phyloP scores from a whole-genome alignment of 345 rosid genomes.

The Cardamine resedifolia region DNA sequence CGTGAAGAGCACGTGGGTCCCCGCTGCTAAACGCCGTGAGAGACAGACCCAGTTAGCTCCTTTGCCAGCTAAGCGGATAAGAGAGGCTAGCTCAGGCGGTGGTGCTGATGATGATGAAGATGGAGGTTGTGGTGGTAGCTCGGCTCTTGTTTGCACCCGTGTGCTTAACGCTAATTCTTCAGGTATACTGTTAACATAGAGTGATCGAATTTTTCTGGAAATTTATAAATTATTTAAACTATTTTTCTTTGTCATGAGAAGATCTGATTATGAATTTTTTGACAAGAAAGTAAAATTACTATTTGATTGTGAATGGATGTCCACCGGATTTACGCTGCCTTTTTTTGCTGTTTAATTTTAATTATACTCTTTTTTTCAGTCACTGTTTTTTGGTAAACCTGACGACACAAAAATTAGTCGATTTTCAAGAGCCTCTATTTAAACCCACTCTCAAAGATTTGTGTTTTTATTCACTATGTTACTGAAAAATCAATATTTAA shows the following conservation, averaged over 20 bases:
- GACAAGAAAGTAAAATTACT: neutral
- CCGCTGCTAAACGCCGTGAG: slow-evolving; percentile 93
- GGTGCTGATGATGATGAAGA: slow-evolving; percentile 28
- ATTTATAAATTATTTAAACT: neutral
- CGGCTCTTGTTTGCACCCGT: slow-evolving; percentile 33
- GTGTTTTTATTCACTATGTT: neutral
- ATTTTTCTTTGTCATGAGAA: neutral
- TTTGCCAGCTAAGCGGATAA: slow-evolving; percentile 43
- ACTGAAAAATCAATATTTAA: neutral
- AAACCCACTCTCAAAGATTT: neutral
- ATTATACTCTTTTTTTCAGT: neutral
- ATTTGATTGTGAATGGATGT: slow-evolving; percentile 15
- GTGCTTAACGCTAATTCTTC: slow-evolving; percentile 35
- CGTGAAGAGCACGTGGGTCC: slow-evolving; percentile 98
- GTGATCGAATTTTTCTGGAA: neutral
- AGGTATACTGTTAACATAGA: slow-evolving; percentile 14
- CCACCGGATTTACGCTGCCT: slow-evolving; percentile 15
- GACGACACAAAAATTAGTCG: slow-evolving; percentile 10
- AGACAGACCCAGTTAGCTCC: slow-evolving; percentile 62
- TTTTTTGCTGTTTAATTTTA: slow-evolving; percentile 1
- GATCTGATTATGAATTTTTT: slow-evolving; percentile 2
- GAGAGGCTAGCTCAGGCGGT: slow-evolving; percentile 39
- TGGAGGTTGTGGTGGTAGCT: slow-evolving; percentile 16
- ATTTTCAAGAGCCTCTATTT: slow-evolving; percentile 7
- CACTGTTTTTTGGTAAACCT: slow-evolving; percentile 24